Evolutionary conservation across 495 filamentous ascomycete species (phyloP), one percentile per base, ranked within the genome.

Genomic region (Xylaria palmicola): DNA sequence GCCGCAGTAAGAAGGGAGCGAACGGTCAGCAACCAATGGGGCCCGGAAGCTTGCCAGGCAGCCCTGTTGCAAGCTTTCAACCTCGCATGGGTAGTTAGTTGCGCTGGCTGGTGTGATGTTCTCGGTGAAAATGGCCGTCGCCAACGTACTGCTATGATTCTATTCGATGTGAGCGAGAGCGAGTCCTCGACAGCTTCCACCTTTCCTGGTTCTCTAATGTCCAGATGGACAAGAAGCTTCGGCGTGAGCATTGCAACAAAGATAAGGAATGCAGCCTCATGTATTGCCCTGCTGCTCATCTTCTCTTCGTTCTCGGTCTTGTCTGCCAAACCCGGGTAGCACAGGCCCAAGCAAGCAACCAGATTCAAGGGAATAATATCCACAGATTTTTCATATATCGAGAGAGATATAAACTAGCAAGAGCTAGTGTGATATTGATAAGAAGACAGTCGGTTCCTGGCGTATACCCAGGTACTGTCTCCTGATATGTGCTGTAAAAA

Each of bases 401-500:
- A 36, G 6, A 36, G 13, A 36, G 32, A 13, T 36, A 36, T 13
- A 6, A 36, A 13, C 6, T 6, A 13, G 32, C 32, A 6, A 36
- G 32, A 36, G 32, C 6, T 6, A 36, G 6, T 6, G 32, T 6
- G 6, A 13, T 6, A 13, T 70, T 55, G 53, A 63, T 49, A 44
- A 60, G 47, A 22, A 49, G 63, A 63, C 62, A 29, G 61, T 68
- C 60, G 66, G 66, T 13, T 39, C 26, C 27, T 26, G 47, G 59
- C 30, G 30, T 27, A 15, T 30, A 27, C n/a, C n/a, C n/a, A n/a
- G n/a, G n/a, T n/a, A n/a, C n/a, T n/a, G n/a, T n/a, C n/a, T n/a
- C n/a, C n/a, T n/a, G n/a, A n/a, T n/a, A n/a, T n/a, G n/a, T n/a
- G n/a, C n/a, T n/a, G n/a, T n/a, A n/a, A n/a, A n/a, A n/a, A n/a